Conservation (phyloP, 352 stramenopile species). For the Pythium sukuiense region DNA sequence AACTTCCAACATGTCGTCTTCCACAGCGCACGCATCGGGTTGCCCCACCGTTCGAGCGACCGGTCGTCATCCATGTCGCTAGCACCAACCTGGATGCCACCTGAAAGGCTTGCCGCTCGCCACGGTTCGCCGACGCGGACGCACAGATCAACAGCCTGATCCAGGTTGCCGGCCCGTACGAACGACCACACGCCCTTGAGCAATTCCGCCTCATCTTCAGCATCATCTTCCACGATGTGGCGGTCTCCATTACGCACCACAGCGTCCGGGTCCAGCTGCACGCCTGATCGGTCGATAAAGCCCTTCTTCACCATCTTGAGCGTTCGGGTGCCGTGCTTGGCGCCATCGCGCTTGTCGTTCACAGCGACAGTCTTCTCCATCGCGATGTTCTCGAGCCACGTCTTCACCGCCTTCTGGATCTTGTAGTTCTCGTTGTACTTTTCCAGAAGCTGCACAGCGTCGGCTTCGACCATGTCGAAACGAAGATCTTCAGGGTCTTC, state of each 20-base stretch:
- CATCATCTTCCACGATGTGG: constrained; percentile 68
- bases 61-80: constrained; percentile 56
- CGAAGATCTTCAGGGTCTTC: constrained; percentile 44
- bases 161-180: constrained; percentile 60
- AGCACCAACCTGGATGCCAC: constrained; percentile 55
- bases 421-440: constrained; percentile 61
- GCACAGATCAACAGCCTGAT: constrained; percentile 73
- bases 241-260: constrained; percentile 64
- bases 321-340: constrained; percentile 49
- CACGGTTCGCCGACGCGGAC: constrained; percentile 72
- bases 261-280: constrained; percentile 74
- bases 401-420: constrained; percentile 70
- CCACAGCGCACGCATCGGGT: constrained; percentile 80
- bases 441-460: constrained; percentile 65
- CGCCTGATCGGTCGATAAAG: constrained; percentile 24
- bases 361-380: constrained; percentile 64
- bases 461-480: constrained; percentile 81
- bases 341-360: constrained; percentile 52
- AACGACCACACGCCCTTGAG: constrained; percentile 77
- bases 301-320: constrained; percentile 64
- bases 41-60: constrained; percentile 71
- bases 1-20: constrained; percentile 88
- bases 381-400: constrained; percentile 82
- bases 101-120: constrained; percentile 76
- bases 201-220: constrained; percentile 77